These are phyloP conservation scores for Phaffomyces antillensis DNA, from an alignment of 805 yeast genomes.

Conservation along the genomic window DNA sequence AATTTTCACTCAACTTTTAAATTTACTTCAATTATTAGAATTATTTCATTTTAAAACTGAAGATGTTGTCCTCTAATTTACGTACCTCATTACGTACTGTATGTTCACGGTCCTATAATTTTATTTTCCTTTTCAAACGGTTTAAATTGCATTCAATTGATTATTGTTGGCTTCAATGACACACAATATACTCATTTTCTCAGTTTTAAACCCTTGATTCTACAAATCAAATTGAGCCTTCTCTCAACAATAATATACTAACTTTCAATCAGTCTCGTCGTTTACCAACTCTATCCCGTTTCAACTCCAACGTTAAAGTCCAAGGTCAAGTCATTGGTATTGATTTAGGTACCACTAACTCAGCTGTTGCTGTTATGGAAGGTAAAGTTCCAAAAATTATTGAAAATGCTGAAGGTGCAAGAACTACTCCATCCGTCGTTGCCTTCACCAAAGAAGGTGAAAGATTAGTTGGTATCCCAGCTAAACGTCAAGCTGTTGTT, in stretches of 20 bases:
- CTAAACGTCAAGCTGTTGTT: constrained; percentile 72
- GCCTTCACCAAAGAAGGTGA: constrained; percentile 51
- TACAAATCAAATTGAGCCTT: background rate
- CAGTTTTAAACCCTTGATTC: background rate
- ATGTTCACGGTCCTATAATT: constrained; percentile 5
- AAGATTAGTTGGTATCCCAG: constrained; percentile 61
- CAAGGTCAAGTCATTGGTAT: constrained; percentile 59
- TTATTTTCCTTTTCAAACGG: background rate
- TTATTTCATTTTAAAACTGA: constrained; percentile 2
- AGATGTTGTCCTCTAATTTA: constrained; percentile 23
- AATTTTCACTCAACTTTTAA: too few relatives aligned
- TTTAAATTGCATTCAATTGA: too few relatives aligned
- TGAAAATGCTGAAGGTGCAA: constrained; percentile 73
- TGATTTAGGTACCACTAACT: constrained; percentile 82
- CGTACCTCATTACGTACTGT: constrained; percentile 23
- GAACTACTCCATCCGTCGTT: constrained; percentile 54
- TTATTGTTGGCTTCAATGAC: too few relatives aligned
- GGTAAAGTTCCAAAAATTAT: constrained; percentile 53
- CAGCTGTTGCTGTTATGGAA: constrained; percentile 63
- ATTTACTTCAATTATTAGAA: background rate
- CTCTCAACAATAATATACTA: constrained; percentile 10
- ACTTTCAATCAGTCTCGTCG: constrained; percentile 13
- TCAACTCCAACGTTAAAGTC: constrained; percentile 43
- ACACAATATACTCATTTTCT: too few relatives aligned
- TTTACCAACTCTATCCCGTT: constrained; percentile 31